These are phyloP conservation scores for Hortaea werneckii DNA, from an alignment of 2,329 filamentous ascomycete species.

Conservation along the genomic window DNA sequence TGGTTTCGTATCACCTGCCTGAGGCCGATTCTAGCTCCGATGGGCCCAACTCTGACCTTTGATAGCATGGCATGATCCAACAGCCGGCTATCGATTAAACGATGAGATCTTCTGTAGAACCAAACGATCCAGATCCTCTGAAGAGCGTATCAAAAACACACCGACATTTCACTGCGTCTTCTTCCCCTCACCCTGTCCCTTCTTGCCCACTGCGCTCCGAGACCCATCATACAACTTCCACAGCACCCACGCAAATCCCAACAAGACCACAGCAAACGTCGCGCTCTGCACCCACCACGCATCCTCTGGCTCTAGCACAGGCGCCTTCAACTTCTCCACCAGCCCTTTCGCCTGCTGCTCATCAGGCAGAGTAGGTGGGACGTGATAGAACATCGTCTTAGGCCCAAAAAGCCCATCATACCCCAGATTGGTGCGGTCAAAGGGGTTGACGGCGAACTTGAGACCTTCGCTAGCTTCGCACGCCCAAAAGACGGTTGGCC, in stretches of 20 bases:
- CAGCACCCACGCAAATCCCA: conserved; percentile 36
- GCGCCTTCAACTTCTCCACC: conserved; percentile 30
- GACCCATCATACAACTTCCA: conserved; percentile 27
- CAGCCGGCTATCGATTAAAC: no score
- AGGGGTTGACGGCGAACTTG: conserved; percentile 68
- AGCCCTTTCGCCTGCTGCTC: conserved; percentile 2
- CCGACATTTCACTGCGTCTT: neutral
- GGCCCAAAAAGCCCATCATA: conserved; percentile 73
- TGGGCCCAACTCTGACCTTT: no score
- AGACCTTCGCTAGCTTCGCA: conserved; percentile 56
- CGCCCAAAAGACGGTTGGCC: conserved; percentile 84
- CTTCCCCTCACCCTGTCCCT: conserved; percentile 1
- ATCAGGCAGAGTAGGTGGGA: conserved; percentile 23
- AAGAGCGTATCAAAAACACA: no score
- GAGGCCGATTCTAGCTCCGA: no score
- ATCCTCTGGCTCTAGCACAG: conserved; percentile 30
- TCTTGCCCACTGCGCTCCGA: conserved; percentile 1
- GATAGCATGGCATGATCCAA: no score
- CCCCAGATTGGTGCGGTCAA: conserved; percentile 74
- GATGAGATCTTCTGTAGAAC: no score
- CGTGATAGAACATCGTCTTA: conserved; percentile 74
- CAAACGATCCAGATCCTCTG: no score
- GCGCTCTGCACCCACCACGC: conserved; percentile 27
- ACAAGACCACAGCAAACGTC: conserved; percentile 32
- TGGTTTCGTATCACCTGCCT: no score